Evolutionary conservation across 1,284 basidiomycete genomes (phyloP), one percentile per base, ranked within the genome.

Genomic region (Ganoderma lucidum): DNA sequence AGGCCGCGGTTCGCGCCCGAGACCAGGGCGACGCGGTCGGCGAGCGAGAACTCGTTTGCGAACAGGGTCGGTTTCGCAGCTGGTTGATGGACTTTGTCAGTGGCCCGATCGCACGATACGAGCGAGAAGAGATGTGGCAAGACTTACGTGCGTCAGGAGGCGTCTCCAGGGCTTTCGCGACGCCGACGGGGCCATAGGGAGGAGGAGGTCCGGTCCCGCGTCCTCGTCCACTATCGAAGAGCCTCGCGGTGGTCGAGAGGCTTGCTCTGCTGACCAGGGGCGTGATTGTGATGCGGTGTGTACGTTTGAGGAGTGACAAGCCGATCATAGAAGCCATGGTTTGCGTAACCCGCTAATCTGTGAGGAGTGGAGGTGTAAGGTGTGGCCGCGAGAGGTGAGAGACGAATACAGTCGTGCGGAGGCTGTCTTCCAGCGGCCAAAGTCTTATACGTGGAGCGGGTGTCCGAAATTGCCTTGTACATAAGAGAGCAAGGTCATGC

Each of bases 1-100:
- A 96, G 86, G 2, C 94, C 94, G 62, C 94, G 86, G 75, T 93
- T 93, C 2, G 85, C 95, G 14, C 93, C 93, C 0, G 93, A 93
- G 56, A 95, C 88, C 69, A 96, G 83, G 44, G 88, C 91, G 17
- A 94, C 92, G 32, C 92, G 89, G 74, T 90, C 90, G n/a, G 82
- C 82, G 53, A 96, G 86, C 12, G 88, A 86, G 81, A 96, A 95
- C 76, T 94, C 93, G 69, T 90, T 71, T 83, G 76, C 87, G 90
- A 74, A 94, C 85, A 78, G 71, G 44, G 78, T 80, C 8, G 76
- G 74, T n/a, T 67, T 69, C 28, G 76, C 72, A 23, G 73, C 73
- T 74, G 70, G 15, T 14, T 42, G 60, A 10, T 35, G 62, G 62
- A 8, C n/a, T 5, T 15, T 1, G 53, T 48, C 55, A 41, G 17